Evolutionary conservation across 75 land plant species (phyloP).

Genomic region (Pinus tabuliformis): DNA sequence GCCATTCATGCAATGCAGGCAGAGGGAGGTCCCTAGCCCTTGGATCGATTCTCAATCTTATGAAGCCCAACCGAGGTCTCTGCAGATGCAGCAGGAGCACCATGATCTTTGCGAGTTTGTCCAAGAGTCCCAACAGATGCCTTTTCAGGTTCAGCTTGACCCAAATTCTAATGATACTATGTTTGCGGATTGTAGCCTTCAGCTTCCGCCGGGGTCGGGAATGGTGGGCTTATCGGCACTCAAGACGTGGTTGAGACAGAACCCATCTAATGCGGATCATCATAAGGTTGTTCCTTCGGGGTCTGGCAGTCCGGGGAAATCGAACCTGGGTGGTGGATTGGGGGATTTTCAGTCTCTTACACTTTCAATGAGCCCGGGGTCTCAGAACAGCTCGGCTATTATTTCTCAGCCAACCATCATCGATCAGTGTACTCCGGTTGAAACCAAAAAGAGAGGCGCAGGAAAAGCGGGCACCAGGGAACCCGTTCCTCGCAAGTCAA

Average conservation of each 20-base stretch:
- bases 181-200: slow-evolving; percentile 9
- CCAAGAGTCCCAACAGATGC: slow-evolving; percentile 13
- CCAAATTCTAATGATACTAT: slow-evolving; percentile 10
- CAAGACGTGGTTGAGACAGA: slow-evolving; percentile 38
- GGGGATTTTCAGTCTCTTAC: slow-evolving; percentile 44
- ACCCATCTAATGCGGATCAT: slow-evolving; percentile 7
- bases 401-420: not conserved
- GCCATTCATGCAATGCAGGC: slow-evolving; percentile 10
- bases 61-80: slow-evolving; percentile 13
- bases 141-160: slow-evolving; percentile 15
- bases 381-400: slow-evolving; percentile 6
- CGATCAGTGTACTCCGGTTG: not conserved
- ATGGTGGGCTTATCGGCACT: slow-evolving; percentile 25
- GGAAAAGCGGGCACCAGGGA: slow-evolving; percentile 20
- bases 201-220: slow-evolving; percentile 22
- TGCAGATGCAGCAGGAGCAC: slow-evolving; percentile 1
- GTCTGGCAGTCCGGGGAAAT: slow-evolving; percentile 6
- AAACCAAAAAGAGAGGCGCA: slow-evolving; percentile 23
- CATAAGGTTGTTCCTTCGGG: slow-evolving; percentile 6
- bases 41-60: slow-evolving; percentile 1
- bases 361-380: slow-evolving; percentile 26
- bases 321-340: slow-evolving; percentile 24
- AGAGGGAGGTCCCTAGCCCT: slow-evolving; percentile 10
- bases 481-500: slow-evolving; percentile 45
- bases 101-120: not conserved